Evolutionary conservation across 768 basidiomycete genomes (phyloP).

Genomic region (Mycena latifolia): DNA sequence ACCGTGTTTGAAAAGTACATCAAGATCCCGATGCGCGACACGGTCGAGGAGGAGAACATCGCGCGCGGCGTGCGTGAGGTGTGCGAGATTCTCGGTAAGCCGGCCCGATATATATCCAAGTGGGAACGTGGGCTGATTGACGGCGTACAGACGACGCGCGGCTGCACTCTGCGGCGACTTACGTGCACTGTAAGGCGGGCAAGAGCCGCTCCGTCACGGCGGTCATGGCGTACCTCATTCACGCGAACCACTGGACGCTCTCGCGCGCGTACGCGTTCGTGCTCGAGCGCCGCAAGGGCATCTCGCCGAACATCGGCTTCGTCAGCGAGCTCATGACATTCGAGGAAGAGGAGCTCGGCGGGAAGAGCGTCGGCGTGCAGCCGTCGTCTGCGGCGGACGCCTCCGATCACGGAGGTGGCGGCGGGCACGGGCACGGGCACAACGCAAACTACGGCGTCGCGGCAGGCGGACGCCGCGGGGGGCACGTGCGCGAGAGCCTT

Average conservation of each 20-base stretch:
- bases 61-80: constrained; percentile 84
- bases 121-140: too few relatives aligned
- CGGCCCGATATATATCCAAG: not conserved
- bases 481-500: constrained; percentile 81
- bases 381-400: constrained; percentile 46
- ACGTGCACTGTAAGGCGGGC: constrained; percentile 97
- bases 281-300: constrained; percentile 91
- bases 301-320: constrained; percentile 98
- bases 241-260: constrained; percentile 97
- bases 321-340: constrained; percentile 97
- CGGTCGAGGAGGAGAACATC: constrained; percentile 94
- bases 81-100: constrained; percentile 88
- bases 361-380: constrained; percentile 79
- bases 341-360: constrained; percentile 90
- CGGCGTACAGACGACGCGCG: constrained; percentile 83
- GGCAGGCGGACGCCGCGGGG: constrained; percentile 64
- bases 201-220: constrained; percentile 97
- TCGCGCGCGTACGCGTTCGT: constrained; percentile 94
- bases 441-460: constrained; percentile 56
- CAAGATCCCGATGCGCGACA: constrained; percentile 94
- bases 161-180: constrained; percentile 88
- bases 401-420: constrained; percentile 35
- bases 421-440: constrained; percentile 38
- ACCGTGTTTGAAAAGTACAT: constrained; percentile 86
- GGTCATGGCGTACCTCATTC: constrained; percentile 97